Evolutionary conservation across 2,329 filamentous ascomycete species (phyloP).

Genomic region (Emmonsiellopsis sp.): DNA sequence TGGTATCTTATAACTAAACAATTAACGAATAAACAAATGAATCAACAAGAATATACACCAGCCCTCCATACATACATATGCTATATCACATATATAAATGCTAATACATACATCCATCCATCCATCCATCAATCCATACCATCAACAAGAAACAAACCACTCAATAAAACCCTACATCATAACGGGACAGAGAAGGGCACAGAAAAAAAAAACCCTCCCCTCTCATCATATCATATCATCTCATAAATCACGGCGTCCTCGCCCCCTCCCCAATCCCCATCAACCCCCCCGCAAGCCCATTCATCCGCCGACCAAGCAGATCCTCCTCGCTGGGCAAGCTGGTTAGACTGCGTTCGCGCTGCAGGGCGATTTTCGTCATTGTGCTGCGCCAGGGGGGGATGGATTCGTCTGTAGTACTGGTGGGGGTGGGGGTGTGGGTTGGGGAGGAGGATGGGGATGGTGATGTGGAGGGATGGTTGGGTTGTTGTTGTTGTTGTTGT

Average conservation of each 20-base stretch:
- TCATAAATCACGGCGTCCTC: constrained; percentile 16
- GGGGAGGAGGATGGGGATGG: neutral
- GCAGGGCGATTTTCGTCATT: constrained; percentile 3
- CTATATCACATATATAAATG: too few relatives aligned
- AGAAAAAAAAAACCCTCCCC: neutral
- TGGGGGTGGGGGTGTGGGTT: too few relatives aligned
- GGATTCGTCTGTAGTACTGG: neutral
- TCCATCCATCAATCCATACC: too few relatives aligned
- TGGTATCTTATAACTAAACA: too few relatives aligned
- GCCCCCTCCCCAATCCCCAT: constrained; percentile 35
- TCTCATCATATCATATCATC: too few relatives aligned
- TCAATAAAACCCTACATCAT: too few relatives aligned
- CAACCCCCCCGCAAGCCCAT: constrained; percentile 43
- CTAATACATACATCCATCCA: too few relatives aligned
- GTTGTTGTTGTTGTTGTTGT: neutral
- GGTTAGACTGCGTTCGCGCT: constrained; percentile 38
- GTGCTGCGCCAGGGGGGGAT: neutral
- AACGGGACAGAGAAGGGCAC: neutral
- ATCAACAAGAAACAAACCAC: too few relatives aligned
- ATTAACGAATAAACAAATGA: too few relatives aligned
- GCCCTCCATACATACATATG: too few relatives aligned
- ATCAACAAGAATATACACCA: too few relatives aligned
- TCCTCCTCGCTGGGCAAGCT: constrained; percentile 49
- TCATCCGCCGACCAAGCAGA: constrained; percentile 46
- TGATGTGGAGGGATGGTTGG: neutral